Conservation (phyloP, 305 asterid species). For the Fraxinus sp. region DNA sequence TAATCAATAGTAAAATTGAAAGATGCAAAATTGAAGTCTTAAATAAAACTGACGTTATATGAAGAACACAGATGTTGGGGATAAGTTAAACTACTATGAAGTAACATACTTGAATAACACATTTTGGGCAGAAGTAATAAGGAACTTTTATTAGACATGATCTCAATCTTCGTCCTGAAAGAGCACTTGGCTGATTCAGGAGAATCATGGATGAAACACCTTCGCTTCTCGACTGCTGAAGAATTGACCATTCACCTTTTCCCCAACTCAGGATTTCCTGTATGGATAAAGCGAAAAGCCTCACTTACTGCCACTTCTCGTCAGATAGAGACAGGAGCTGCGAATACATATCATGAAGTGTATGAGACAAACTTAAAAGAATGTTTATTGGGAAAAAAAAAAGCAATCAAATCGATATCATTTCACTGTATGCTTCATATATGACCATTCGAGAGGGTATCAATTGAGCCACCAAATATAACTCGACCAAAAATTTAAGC, state of each 20-base stretch:
- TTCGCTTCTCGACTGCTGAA: neutral
- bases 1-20: neutral
- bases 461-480: neutral
- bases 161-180: neutral
- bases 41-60: neutral
- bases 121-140: neutral
- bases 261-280: neutral
- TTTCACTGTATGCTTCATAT: neutral
- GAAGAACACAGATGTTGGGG: neutral
- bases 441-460: neutral
- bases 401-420: neutral
- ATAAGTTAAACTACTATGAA: neutral
- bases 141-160: neutral
- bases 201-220: neutral
- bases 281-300: neutral
- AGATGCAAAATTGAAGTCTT: neutral
- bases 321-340: neutral
- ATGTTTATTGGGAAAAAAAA: neutral
- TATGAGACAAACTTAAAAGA: neutral
- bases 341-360: neutral
- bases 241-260: neutral
- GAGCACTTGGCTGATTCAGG: neutral
- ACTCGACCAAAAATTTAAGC: neutral
- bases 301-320: neutral
- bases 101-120: neutral